Conservation (phyloP, 768 basidiomycete species). For the Leccinum boreale region DNA sequence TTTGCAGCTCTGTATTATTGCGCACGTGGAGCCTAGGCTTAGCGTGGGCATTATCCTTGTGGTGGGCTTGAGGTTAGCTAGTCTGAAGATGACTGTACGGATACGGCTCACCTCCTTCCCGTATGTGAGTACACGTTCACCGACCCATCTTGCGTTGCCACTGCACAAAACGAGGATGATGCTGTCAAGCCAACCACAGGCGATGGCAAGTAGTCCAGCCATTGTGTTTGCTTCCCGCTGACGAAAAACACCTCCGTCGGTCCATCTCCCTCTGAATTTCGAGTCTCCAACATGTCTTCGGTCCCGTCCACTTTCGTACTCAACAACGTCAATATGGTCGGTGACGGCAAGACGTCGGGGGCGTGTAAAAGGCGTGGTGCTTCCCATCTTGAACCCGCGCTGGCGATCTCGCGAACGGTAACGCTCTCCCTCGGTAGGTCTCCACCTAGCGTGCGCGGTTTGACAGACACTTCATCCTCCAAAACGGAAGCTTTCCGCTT, state of each 20-base stretch:
- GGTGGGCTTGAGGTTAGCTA: conserved; percentile 1
- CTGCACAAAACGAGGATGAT: conserved; percentile 68
- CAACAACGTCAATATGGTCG: conserved; percentile 58
- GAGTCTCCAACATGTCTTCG: conserved; percentile 69
- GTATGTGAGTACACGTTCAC: conserved; percentile 82
- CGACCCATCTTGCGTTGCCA: conserved; percentile 72
- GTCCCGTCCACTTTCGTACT: conserved; percentile 59
- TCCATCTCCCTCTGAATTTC: conserved; percentile 69
- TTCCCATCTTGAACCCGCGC: conserved; percentile 14
- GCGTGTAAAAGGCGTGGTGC: conserved; percentile 19
- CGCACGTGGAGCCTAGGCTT: conserved; percentile 65
- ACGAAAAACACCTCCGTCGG: conserved; percentile 65
- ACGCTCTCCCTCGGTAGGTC: conserved; percentile 52
- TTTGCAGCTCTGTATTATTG: conserved; percentile 65
- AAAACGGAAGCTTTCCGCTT: conserved; percentile 50
- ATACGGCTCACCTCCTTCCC: conserved; percentile 66
- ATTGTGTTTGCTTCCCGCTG: conserved; percentile 68
- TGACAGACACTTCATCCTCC: conserved; percentile 39
- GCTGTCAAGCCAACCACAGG: conserved; percentile 67
- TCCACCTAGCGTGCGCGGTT: conserved; percentile 65
- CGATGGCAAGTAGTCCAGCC: conserved; percentile 85
- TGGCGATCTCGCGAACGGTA: conserved; percentile 52
- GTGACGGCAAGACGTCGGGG: conserved; percentile 38
- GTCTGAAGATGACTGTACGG: background rate
- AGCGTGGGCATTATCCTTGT: conserved; percentile 75